phyloP scores from a whole-genome alignment of 306 rosid species.

The Dryas drummondii region DNA sequence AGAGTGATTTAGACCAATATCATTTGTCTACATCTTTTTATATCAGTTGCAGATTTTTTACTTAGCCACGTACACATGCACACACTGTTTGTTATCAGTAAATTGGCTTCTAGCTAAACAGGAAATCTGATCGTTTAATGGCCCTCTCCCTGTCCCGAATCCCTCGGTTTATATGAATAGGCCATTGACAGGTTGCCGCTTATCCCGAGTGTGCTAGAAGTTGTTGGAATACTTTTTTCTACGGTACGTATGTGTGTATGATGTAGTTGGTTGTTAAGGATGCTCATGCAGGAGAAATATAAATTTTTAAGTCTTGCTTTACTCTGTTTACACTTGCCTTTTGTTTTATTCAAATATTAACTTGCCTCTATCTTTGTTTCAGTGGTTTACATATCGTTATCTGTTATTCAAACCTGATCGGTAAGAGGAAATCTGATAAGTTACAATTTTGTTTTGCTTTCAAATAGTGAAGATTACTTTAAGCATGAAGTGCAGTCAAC shows the following conservation, averaged over 20 bases:
- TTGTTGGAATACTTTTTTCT: conserved; percentile 73
- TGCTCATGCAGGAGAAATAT: not conserved
- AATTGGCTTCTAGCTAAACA: not conserved
- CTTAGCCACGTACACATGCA: not conserved
- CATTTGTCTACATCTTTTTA: not conserved
- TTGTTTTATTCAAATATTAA: conserved; percentile 19
- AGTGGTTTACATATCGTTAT: conserved; percentile 96
- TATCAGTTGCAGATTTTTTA: not conserved
- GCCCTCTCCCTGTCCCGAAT: not conserved
- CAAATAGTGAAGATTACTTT: not conserved
- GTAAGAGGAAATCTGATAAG: conserved; percentile 38
- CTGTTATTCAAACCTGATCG: conserved; percentile 89
- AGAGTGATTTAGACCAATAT: not conserved
- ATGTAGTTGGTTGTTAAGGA: not conserved
- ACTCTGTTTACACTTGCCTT: not conserved
- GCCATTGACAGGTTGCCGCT: conserved; percentile 77
- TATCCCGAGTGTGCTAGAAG: conserved; percentile 60
- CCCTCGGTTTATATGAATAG: conserved; percentile 31
- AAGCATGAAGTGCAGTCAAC: not conserved
- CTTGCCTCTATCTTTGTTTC: conserved; percentile 42
- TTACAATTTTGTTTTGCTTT: not conserved
- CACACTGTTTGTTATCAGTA: not conserved
- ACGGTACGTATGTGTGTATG: conserved; percentile 45
- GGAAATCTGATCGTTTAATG: not conserved
- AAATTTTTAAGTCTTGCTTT: not conserved